phyloP scores from a whole-genome alignment of 345 rosid genomes.

The Angophora floribunda region DNA sequence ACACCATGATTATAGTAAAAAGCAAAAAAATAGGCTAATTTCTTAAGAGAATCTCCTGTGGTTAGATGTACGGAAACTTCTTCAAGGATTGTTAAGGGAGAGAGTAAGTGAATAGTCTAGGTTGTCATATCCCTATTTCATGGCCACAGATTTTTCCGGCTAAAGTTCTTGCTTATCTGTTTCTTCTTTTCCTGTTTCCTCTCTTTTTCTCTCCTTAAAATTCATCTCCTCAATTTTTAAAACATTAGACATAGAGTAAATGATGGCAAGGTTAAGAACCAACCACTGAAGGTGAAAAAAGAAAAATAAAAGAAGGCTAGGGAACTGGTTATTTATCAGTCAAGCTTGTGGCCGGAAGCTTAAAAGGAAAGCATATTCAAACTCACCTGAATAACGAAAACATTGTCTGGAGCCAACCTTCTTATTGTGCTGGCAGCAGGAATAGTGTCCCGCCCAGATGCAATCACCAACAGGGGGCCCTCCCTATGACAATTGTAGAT shows the following conservation, averaged over 20 bases:
- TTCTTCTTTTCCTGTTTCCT: background rate
- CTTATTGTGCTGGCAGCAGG: constrained; percentile 71
- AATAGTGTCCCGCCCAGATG: constrained; percentile 83
- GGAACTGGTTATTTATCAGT: background rate
- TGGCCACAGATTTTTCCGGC: background rate
- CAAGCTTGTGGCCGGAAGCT: background rate
- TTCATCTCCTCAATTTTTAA: background rate
- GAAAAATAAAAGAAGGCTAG: background rate
- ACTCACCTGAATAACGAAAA: constrained; percentile 82
- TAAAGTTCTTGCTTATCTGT: background rate
- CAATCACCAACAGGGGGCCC: constrained; percentile 84
- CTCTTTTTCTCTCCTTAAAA: background rate
- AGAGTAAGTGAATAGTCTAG: background rate
- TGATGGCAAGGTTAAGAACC: background rate
- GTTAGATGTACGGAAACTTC: background rate
- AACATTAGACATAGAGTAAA: background rate
- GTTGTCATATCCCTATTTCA: background rate
- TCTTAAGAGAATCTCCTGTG: background rate
- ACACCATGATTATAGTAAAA: background rate
- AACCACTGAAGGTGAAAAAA: background rate
- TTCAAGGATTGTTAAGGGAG: background rate
- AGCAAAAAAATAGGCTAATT: background rate
- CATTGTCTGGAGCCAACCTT: constrained; percentile 62
- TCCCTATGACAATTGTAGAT: constrained; percentile 25
- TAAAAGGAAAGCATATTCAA: background rate